Evolutionary conservation across 2,329 filamentous ascomycete genomes (phyloP).

Genomic region (Alternaria ethzedia): DNA sequence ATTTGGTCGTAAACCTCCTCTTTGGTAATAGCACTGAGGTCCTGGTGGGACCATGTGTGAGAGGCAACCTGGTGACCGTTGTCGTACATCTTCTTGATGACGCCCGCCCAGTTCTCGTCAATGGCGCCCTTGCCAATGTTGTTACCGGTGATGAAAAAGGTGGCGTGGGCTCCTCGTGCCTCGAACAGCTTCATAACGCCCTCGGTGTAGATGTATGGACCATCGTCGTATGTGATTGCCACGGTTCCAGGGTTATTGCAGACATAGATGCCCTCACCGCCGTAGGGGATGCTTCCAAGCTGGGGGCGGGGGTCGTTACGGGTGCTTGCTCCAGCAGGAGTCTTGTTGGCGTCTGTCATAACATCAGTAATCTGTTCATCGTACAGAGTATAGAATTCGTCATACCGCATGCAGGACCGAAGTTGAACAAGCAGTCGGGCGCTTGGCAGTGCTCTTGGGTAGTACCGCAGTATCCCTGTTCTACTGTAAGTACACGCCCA

Average conservation of each 20-base stretch:
- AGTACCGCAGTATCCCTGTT: constrained; percentile 60
- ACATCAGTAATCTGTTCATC: constrained; percentile 46
- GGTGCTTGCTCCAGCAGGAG: constrained; percentile 62
- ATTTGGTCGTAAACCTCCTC: constrained; percentile 56
- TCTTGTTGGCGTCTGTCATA: constrained; percentile 59
- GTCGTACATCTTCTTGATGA: constrained; percentile 61
- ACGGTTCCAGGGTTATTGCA: constrained; percentile 63
- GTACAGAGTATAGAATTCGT: not conserved
- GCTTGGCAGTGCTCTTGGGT: constrained; percentile 63
- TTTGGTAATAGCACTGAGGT: constrained; percentile 53
- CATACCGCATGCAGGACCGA: constrained; percentile 53
- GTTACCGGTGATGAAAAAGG: constrained; percentile 70
- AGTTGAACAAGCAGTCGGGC: constrained; percentile 67
- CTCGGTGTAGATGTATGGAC: constrained; percentile 66
- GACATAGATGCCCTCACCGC: constrained; percentile 62
- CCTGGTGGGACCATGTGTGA: constrained; percentile 64
- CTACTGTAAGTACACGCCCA: not conserved
- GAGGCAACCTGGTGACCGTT: constrained; percentile 67
- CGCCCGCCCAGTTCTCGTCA: constrained; percentile 59
- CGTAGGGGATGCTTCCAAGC: constrained; percentile 62
- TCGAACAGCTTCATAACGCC: constrained; percentile 66
- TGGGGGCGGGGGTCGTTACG: constrained; percentile 58
- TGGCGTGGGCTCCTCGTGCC: constrained; percentile 66
- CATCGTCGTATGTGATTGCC: constrained; percentile 72
- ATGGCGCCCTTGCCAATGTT: constrained; percentile 64